Base-by-base conservation (phyloP, 441 rosid species). In the Adansonia madagascariensis region DNA sequence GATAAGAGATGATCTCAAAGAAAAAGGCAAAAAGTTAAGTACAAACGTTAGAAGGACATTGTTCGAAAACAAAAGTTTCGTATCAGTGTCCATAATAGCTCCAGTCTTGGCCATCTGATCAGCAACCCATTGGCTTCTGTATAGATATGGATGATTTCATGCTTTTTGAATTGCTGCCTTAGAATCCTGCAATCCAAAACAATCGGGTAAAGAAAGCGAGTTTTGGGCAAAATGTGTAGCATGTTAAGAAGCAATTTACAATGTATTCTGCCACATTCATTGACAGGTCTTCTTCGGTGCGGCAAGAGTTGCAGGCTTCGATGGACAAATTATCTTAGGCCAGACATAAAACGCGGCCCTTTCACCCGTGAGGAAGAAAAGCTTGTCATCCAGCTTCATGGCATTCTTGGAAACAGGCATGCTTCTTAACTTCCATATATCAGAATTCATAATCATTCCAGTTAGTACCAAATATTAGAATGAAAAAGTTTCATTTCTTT, bases 371-470 rank as follows among this genome's bases (percentile, higher is more conserved):
- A 91, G 10, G 93, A 89, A 82, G 91, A 91, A 77, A 89, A 88
- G 77, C 90, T 89, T 62, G 91, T 91, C 56, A 73, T 89, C 6
- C 91, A 88, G 80, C 93, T 91, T 55, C 95, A 87, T 53, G 90
- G 86, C 72, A 87, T 89, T 81, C 93, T 91, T 71, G 92, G 93
- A 41, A 91, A 91, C 86, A 87, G 89, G 92, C 79, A 65, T 80
- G 44, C 41, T 35, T 35, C 41, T 35, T 35, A 35, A 35, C 41
- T 35, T 9, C 6, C 6, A 22, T 64, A 53, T 9, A 46, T 15
- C 31, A 12, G 11, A 67, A 46, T 24, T 44, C 1, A 1, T n/a
- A 12, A 22, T 20, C 14, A 60, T 24, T 14, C 12, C 10, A 8
- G 55, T 67, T 46, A 22, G 41, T 9, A 6, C 0, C 15, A 8